Evolutionary conservation across 208 protist species (phyloP).

Genomic region (Trypanosoma mega): DNA sequence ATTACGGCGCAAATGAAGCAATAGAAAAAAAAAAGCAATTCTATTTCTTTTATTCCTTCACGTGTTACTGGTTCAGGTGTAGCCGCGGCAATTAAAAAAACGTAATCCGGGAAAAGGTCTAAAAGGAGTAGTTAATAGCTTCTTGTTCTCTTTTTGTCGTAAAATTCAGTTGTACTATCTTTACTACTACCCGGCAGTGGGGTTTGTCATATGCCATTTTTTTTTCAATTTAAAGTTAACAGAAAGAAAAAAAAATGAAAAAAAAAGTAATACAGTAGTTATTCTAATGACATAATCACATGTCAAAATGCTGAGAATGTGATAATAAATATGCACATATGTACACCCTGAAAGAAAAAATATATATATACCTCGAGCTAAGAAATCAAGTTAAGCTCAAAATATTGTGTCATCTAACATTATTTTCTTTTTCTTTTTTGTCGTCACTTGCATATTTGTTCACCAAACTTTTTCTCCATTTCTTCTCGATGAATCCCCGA

Average conservation of each 20-base stretch:
- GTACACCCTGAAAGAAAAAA: too few species aligned
- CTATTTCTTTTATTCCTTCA: conserved; percentile 2
- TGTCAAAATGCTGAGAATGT: too few species aligned
- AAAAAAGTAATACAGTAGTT: not conserved
- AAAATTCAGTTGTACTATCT: not conserved
- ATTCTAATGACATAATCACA: too few species aligned
- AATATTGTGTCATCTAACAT: too few species aligned
- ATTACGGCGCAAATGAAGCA: conserved; percentile 2
- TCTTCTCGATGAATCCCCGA: not conserved
- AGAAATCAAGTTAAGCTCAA: too few species aligned
- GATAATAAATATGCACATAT: too few species aligned
- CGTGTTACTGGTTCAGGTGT: not conserved
- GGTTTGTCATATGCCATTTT: not conserved
- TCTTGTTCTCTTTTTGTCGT: not conserved
- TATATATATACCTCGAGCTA: too few species aligned
- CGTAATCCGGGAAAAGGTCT: not conserved
- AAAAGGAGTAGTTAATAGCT: conserved; percentile 11
- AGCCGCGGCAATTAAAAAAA: too few species aligned
- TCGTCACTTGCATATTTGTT: not conserved
- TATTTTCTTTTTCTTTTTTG: too few species aligned
- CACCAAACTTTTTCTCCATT: conserved; percentile 8
- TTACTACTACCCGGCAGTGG: not conserved
- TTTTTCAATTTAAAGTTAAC: too few species aligned
- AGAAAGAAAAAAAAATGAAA: conserved; percentile 25
- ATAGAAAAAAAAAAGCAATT: not conserved